Percentiles rank a stretch among this genome's conserved stretches.
phyloP scores from a whole-genome alignment of 2,329 filamentous ascomycete species.

The Claviceps sp. region DNA sequence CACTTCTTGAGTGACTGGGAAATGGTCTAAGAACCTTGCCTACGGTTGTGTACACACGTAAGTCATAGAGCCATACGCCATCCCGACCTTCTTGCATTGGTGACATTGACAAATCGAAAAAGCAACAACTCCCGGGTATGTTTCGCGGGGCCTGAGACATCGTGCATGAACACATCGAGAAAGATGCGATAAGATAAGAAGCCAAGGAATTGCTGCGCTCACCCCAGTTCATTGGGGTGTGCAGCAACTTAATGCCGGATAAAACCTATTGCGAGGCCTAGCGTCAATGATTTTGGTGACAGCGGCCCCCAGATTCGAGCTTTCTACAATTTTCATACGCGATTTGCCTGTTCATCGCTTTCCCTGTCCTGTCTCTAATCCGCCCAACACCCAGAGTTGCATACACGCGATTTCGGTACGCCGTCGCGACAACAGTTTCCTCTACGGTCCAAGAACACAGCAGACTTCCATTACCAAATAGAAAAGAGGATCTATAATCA shows the following conservation, averaged over 20 bases:
- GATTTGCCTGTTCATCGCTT: conserved; percentile 6
- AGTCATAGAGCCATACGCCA: not conserved
- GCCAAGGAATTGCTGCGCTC: not conserved
- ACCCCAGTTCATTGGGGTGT: conserved; percentile 2
- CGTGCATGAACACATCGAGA: not conserved
- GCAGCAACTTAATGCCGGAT: conserved; percentile 15
- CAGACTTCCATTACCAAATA: not conserved
- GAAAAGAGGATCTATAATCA: not conserved
- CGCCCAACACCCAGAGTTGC: conserved; percentile 6
- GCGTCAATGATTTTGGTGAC: conserved; percentile 28
- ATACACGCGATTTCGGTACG: conserved; percentile 4
- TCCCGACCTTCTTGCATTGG: not conserved
- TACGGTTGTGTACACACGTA: not conserved
- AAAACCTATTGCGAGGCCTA: conserved; percentile 24
- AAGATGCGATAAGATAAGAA: conserved; percentile 10
- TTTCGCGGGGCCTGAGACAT: not conserved
- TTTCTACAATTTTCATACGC: conserved; percentile 27
- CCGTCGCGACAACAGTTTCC: conserved; percentile 1
- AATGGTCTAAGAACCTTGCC: not conserved
- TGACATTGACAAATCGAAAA: not conserved
- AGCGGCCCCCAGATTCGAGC: conserved; percentile 24
- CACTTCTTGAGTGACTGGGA: not conserved
- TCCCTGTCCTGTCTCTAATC: not conserved
- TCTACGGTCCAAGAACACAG: not conserved
- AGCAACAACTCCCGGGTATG: not conserved